Conservation (phyloP, 225 moss, liverwort and hornwort genomes). For the Pseudoscleropodium purum region DNA sequence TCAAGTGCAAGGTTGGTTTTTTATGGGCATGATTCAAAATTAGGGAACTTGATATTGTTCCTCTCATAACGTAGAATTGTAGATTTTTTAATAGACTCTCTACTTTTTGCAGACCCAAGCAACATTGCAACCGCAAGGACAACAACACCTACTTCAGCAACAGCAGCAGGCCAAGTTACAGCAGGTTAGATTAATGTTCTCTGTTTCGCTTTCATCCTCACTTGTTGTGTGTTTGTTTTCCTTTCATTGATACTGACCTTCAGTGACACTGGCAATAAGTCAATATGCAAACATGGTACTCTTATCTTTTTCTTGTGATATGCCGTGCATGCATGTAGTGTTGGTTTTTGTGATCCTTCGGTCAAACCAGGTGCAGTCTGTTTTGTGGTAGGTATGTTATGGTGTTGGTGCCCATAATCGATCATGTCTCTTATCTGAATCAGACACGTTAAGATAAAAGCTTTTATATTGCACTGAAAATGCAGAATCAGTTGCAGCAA, state of each 20-base stretch:
- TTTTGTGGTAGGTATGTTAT: neutral
- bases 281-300: neutral
- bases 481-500: conserved; percentile 63
- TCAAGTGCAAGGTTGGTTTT: neutral
- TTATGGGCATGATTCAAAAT: neutral
- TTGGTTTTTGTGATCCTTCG: neutral
- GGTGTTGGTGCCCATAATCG: neutral
- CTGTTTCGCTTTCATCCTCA: neutral
- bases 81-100: neutral
- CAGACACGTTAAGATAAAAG: neutral
- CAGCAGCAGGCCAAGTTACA: conserved; percentile 50
- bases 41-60: neutral
- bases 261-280: neutral
- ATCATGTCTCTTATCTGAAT: neutral
- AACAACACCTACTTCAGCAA: conserved; percentile 58
- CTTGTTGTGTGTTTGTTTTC: neutral
- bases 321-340: neutral
- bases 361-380: neutral
- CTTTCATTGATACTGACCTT: neutral
- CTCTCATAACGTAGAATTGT: neutral
- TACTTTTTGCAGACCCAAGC: conserved; percentile 32
- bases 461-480: neutral
- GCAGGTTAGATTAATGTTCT: conserved; percentile 19
- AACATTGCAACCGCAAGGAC: conserved; percentile 55
- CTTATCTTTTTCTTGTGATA: neutral